phyloP scores from a whole-genome alignment of 78 protist genomes.

The Dictyostelium purpureum region DNA sequence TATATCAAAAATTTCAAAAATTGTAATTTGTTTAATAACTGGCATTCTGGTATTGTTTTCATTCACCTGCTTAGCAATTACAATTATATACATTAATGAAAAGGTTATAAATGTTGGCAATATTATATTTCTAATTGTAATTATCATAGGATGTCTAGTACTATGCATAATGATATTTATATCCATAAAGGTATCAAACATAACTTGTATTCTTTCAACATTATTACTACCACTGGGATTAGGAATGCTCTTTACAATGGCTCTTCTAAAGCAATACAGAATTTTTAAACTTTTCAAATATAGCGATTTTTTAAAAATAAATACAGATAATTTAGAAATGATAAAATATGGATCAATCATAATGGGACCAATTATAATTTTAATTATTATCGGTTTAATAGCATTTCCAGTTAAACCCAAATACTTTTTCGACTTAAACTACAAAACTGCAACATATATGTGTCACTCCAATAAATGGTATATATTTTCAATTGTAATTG shows the following conservation, averaged over 20 bases:
- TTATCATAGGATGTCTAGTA: background rate
- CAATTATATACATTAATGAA: background rate
- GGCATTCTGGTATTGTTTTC: background rate
- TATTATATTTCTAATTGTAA: background rate
- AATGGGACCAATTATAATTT: background rate
- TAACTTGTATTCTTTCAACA: background rate
- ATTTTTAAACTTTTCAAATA: background rate
- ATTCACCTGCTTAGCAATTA: background rate
- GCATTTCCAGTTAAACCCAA: background rate
- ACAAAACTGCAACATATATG: background rate
- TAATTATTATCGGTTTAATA: background rate
- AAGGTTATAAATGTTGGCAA: background rate
- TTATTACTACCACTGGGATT: background rate
- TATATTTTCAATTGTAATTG: background rate
- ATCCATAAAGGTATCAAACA: background rate
- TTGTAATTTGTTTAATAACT: background rate
- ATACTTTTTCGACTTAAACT: background rate
- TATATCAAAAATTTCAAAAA: background rate
- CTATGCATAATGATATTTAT: background rate
- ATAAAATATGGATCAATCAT: background rate
- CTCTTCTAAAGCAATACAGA: background rate
- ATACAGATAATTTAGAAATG: slow-evolving; percentile 9
- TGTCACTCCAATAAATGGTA: background rate
- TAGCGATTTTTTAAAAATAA: slow-evolving; percentile 16
- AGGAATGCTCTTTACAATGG: background rate